Base-by-base conservation (phyloP, 768 basidiomycete species). In the Pisolithus tinctorius region DNA sequence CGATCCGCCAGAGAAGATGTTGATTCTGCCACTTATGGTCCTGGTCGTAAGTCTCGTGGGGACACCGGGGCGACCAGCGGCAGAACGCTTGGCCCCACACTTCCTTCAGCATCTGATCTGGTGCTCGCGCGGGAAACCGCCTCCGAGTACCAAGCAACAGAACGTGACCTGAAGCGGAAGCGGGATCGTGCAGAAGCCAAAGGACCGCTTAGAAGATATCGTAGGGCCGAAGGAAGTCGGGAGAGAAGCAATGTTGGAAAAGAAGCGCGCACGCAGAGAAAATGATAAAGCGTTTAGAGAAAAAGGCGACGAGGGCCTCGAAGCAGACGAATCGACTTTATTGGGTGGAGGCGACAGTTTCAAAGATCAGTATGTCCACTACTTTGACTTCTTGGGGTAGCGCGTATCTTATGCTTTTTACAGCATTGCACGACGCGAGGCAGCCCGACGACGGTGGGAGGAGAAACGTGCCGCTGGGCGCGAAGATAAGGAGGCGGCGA, bases 261-360 rank as follows among this genome's bases (percentile, higher is more conserved):
- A 93, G 74, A 90, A 92, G 66, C 72, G 81, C 29, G 83, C 80
- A 37, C 77, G 74, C 55, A 75, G 91, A 55, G 90, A 89, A 55
- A 71, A 71, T 13, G 87, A 94, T 66, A 72, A 78, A 37, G 65
- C 81, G 2, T 89, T 85, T 64, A 74, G 86, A 48, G 88, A 91
- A 41, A 73, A 71, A 46, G 81, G 80, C 17, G 91, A 92, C 11
- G 86, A 86, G 40, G 84, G 87, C 11, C 62, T 83, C 9, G 93
- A 95, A 58, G 74, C 81, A 2, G 85, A 89, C 56, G 93, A 95
- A 31, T 73, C 77, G 1, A 86, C 83, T 1, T 70, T 95, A 49
- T 75, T 94, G 69, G 91, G 92, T 23, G 89, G 89, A 25, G 83
- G 84, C 0, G 85, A 88, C 60, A 84, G 87, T 60, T 95, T 95